Base-by-base conservation (phyloP, 1,139 yeast species). In the Taiozyma sp. region DNA sequence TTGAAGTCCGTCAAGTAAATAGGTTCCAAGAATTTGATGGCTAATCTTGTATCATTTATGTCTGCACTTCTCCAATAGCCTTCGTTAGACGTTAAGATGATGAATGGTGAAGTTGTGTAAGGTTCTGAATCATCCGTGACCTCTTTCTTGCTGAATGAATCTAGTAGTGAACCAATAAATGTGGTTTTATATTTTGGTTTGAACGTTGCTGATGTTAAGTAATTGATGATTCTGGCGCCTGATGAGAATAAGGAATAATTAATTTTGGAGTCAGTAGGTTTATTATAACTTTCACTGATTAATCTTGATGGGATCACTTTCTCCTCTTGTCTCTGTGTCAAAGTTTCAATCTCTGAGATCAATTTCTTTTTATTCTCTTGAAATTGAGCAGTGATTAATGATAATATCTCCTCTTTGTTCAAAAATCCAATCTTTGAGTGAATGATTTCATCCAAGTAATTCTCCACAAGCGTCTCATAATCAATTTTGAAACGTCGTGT, bases 1-100 rank as follows among this genome's bases (percentile, higher is more conserved):
- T 60, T 55, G n/a, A 71, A 46, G 32, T 60, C 64, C 13, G 65
- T 67, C 47, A 71, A 48, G 52, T 66, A 67, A 2, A 70, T 54
- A 13, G 75, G 72, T 43, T 69, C 68, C 9, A 62, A 54, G 48
- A 71, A 70, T 44, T 68, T 61, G n/a, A 69, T 62, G 0, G 71
- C 70, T 53, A 72, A 59, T n/a, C 59, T 48, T 40, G 70, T 63
- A 10, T 57, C 55, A 3, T 55, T 44, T 1, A 57, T 45, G 0
- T 54, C 54, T 2, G 52, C 49, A 43, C 72, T 64, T 54, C 62
- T 67, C 75, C 74, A 70, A 51, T 67, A 68, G 8, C 60, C 63
- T 27, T 59, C 55, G 29, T 55, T 52, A 4, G 48, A 24, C 3
- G 62, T 60, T 22, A 60, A 34, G 2, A 57, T 48, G 16, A 62